Evolutionary conservation across 2,329 filamentous ascomycete species (phyloP).

Genomic region (Immersiporthe knoxdaviesiana): DNA sequence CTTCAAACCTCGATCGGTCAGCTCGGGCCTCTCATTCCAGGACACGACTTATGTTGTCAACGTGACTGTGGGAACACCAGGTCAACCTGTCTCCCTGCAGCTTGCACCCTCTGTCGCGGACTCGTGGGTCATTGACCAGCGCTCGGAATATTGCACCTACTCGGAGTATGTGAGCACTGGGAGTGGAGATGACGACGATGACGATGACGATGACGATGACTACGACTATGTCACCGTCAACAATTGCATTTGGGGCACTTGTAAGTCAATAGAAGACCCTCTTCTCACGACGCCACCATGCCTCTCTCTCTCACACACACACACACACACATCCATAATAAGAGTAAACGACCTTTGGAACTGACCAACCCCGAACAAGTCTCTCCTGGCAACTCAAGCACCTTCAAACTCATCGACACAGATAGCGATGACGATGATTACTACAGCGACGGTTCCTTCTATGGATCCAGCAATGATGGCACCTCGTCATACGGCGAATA

Average conservation of each 20-base stretch:
- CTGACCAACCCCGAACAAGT: conserved; percentile 20
- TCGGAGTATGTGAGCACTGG: conserved; percentile 6
- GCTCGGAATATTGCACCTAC: conserved; percentile 23
- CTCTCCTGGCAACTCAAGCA: conserved; percentile 32
- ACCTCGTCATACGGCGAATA: conserved; percentile 32
- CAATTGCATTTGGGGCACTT: conserved; percentile 35
- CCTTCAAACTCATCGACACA: conserved; percentile 30
- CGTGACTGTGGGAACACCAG: conserved; percentile 36
- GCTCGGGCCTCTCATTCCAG: conserved; percentile 23
- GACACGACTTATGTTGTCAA: conserved; percentile 35
- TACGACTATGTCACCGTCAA: neutral
- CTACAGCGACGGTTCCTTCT: conserved; percentile 26
- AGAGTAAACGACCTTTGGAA: conserved; percentile 5
- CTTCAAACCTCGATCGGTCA: conserved; percentile 10
- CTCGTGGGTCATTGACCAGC: conserved; percentile 38
- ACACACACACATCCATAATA: neutral
- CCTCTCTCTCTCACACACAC: no score
- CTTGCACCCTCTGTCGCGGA: conserved; percentile 34
- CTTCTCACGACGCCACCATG: neutral
- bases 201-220: conserved; percentile 3
- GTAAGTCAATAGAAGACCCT: conserved; percentile 13
- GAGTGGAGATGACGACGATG: conserved; percentile 8
- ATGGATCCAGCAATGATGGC: conserved; percentile 23
- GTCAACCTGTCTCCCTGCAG: conserved; percentile 36
- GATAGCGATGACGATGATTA: conserved; percentile 6